Percentiles rank a stretch among this genome's conserved stretches.
Evolutionary conservation across 495 filamentous ascomycete genomes (phyloP).

Genomic region (Daldinia caldariorum): DNA sequence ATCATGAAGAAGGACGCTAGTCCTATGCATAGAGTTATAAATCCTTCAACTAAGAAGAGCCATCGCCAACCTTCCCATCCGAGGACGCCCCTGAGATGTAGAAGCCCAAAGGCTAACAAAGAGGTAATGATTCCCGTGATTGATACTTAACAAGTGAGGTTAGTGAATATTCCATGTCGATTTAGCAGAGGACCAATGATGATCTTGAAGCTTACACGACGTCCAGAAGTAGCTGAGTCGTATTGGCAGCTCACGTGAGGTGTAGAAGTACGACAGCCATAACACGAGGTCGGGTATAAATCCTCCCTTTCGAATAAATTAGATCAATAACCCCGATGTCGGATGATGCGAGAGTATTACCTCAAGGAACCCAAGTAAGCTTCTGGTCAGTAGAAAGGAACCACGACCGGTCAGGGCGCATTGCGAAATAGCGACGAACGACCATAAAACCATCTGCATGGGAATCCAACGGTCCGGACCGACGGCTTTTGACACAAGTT

Average conservation of each 20-base stretch:
- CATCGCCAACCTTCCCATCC: slow-evolving; percentile 70
- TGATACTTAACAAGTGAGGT: slow-evolving; percentile 44
- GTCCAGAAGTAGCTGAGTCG: slow-evolving; percentile 67
- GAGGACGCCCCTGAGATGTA: slow-evolving; percentile 60
- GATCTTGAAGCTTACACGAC: slow-evolving; percentile 29
- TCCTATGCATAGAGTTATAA: slow-evolving; percentile 62
- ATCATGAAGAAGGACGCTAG: slow-evolving; percentile 64
- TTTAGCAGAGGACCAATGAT: background rate
- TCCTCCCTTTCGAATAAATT: slow-evolving; percentile 52
- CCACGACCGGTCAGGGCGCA: slow-evolving; percentile 47
- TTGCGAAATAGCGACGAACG: slow-evolving; percentile 52
- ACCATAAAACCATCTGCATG: slow-evolving; percentile 61
- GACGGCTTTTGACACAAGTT: slow-evolving; percentile 76
- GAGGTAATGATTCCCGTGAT: slow-evolving; percentile 62
- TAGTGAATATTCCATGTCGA: background rate
- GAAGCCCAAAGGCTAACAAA: slow-evolving; percentile 62
- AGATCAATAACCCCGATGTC: background rate
- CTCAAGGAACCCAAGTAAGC: slow-evolving; percentile 54
- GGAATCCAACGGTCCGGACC: slow-evolving; percentile 87
- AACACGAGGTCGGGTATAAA: slow-evolving; percentile 64
- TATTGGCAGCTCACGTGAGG: slow-evolving; percentile 59
- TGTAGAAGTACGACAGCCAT: slow-evolving; percentile 66
- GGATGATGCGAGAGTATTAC: slow-evolving; percentile 40
- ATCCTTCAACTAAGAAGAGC: slow-evolving; percentile 65
- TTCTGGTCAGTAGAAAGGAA: slow-evolving; percentile 52